These are phyloP conservation scores for Colletotrichum lupini DNA, from an alignment of 2,329 filamentous ascomycete species.

Conservation along the genomic window DNA sequence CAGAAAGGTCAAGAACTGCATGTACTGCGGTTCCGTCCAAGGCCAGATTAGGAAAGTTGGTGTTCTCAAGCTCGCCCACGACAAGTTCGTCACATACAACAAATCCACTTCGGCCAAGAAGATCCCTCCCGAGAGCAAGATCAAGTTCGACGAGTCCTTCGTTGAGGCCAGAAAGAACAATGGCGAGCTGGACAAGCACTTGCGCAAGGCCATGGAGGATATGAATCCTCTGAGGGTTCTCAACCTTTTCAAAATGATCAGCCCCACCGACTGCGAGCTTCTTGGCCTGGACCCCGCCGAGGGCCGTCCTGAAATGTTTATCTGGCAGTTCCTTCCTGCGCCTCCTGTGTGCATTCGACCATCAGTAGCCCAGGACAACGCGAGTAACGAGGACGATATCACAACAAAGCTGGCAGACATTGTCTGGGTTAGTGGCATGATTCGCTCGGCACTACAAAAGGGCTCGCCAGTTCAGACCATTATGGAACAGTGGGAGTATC, in stretches of 20 bases:
- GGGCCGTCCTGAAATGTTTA: slow-evolving; percentile 93
- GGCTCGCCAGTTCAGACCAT: slow-evolving; percentile 88
- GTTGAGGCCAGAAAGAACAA: slow-evolving; percentile 80
- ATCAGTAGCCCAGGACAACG: slow-evolving; percentile 91
- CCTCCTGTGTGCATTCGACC: slow-evolving; percentile 95
- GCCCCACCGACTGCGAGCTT: slow-evolving; percentile 87
- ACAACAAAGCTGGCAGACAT: slow-evolving; percentile 98
- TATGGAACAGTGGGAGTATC: slow-evolving; percentile 98
- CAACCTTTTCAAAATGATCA: slow-evolving; percentile 91
- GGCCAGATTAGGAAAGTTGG: slow-evolving; percentile 92
- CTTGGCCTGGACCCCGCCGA: slow-evolving; percentile 88
- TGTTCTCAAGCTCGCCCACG: slow-evolving; percentile 93
- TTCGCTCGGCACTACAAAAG: slow-evolving; percentile 83
- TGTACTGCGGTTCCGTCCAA: slow-evolving; percentile 84
- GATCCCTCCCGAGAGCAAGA: slow-evolving; percentile 81
- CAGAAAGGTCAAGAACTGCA: slow-evolving; percentile 85
- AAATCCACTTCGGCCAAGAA: slow-evolving; percentile 90
- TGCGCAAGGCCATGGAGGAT: slow-evolving; percentile 94
- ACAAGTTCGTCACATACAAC: slow-evolving; percentile 90
- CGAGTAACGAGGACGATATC: slow-evolving; percentile 95
- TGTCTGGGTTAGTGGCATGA: slow-evolving; percentile 88
- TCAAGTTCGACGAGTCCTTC: slow-evolving; percentile 88
- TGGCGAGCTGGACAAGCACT: slow-evolving; percentile 87
- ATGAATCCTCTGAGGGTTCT: slow-evolving; percentile 89
- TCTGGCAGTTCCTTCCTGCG: slow-evolving; percentile 96